Conservation (phyloP, 2,329 filamentous ascomycete species). For the Hymenoscyphus albidus region DNA sequence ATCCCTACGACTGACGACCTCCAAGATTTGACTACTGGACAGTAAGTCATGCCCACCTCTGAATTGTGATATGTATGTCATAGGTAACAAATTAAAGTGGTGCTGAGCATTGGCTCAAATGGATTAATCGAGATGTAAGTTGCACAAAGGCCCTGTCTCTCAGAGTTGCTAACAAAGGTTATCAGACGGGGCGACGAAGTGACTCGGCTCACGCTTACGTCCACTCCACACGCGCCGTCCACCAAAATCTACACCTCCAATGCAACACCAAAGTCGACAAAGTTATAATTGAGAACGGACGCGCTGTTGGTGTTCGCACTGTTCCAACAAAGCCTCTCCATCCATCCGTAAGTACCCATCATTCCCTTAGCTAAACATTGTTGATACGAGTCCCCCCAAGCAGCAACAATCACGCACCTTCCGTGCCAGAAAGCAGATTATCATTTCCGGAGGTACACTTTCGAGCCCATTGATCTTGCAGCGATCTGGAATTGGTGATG, state of each 20-base stretch:
- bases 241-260: constrained; percentile 57
- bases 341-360: constrained; percentile 39
- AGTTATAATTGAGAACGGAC: constrained; percentile 54
- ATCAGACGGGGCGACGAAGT: constrained; percentile 62
- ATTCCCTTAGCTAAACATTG: constrained; percentile 9
- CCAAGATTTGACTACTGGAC: constrained; percentile 64
- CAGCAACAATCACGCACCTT: constrained; percentile 33
- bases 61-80: not conserved
- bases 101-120: constrained; percentile 80
- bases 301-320: constrained; percentile 67
- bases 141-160: not conserved
- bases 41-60: constrained; percentile 30
- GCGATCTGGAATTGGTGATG: constrained; percentile 55
- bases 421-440: constrained; percentile 42
- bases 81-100: constrained; percentile 39
- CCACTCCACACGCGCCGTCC: constrained; percentile 67
- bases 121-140: constrained; percentile 67
- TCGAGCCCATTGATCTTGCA: constrained; percentile 49
- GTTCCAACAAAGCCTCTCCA: constrained; percentile 67
- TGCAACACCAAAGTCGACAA: constrained; percentile 54
- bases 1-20: constrained; percentile 74
- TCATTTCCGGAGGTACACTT: constrained; percentile 40
- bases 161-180: not conserved
- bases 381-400: constrained; percentile 26
- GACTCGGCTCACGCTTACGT: constrained; percentile 77